Percentiles rank a stretch among this genome's conserved stretches.
Evolutionary conservation across 169 alveolate species (phyloP).

Genomic region (Prorocentrum cordatum): DNA sequence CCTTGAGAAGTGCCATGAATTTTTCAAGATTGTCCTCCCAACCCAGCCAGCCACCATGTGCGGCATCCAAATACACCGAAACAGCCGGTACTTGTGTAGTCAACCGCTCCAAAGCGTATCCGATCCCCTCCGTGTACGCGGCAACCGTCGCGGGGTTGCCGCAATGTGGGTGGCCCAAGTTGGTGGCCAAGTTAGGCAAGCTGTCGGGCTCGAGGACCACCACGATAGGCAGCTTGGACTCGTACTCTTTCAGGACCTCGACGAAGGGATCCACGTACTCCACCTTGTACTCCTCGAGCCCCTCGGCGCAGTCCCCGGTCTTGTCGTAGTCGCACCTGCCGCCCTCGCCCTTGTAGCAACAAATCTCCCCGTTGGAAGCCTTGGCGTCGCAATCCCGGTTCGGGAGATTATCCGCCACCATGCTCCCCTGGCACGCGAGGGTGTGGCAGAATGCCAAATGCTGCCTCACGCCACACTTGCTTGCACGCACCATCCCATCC

Average conservation of each 20-base stretch:
- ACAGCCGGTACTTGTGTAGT: not conserved
- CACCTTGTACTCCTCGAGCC: not conserved
- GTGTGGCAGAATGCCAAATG: too few species aligned
- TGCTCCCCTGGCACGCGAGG: too few species aligned
- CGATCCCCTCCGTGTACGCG: not conserved
- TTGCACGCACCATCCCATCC: too few species aligned
- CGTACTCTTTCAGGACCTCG: not conserved
- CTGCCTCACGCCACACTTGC: too few species aligned
- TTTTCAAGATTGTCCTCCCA: not conserved
- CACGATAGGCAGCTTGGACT: not conserved
- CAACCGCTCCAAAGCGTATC: constrained; percentile 1
- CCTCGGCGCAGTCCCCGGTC: not conserved
- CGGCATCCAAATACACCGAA: not conserved
- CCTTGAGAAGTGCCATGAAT: not conserved
- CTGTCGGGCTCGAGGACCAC: not conserved
- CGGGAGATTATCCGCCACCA: not conserved
- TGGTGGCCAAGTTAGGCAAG: constrained; percentile 1
- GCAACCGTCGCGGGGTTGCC: not conserved
- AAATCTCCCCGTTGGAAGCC: constrained; percentile 1
- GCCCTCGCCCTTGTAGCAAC: not conserved
- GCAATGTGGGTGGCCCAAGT: constrained; percentile 4
- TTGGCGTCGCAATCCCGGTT: not conserved
- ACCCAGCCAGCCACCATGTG: constrained; percentile 11
- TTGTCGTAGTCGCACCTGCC: not conserved
- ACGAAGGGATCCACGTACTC: not conserved